Evolutionary conservation across 2,329 filamentous ascomycete species (phyloP).

Genomic region (Colletotrichum sp.): DNA sequence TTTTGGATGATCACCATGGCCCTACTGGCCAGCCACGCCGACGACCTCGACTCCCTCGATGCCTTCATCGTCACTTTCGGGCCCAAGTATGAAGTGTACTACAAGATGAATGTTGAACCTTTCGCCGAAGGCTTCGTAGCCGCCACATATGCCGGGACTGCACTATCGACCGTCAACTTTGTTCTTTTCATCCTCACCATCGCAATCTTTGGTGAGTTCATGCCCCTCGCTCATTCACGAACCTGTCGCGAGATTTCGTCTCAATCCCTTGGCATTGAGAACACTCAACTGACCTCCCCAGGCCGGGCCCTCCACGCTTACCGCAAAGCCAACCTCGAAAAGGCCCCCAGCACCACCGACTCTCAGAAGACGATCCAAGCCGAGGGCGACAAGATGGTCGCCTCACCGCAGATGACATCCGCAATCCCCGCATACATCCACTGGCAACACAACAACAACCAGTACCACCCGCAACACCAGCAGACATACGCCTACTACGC

Average conservation of each 20-base stretch:
- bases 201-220: constrained; percentile 13
- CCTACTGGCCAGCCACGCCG: constrained; percentile 21
- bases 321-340: constrained; percentile 13
- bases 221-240: neutral
- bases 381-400: constrained; percentile 20
- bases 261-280: neutral
- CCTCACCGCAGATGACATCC: constrained; percentile 22
- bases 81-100: constrained; percentile 19
- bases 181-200: constrained; percentile 22
- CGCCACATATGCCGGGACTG: constrained; percentile 22
- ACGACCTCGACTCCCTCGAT: constrained; percentile 23
- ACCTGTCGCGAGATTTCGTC: neutral
- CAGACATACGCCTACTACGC: constrained; percentile 19
- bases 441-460: constrained; percentile 4
- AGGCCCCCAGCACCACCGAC: constrained; percentile 14
- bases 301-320: constrained; percentile 20
- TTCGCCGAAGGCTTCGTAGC: constrained; percentile 19
- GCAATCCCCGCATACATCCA: constrained; percentile 17
- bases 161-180: constrained; percentile 13
- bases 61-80: constrained; percentile 19
- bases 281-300: neutral
- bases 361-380: constrained; percentile 11
- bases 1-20: constrained; percentile 24
- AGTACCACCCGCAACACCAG: constrained; percentile 14
- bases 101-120: constrained; percentile 18